Evolutionary conservation across 768 basidiomycete genomes (phyloP).

Genomic region (Pisolithus orientalis): DNA sequence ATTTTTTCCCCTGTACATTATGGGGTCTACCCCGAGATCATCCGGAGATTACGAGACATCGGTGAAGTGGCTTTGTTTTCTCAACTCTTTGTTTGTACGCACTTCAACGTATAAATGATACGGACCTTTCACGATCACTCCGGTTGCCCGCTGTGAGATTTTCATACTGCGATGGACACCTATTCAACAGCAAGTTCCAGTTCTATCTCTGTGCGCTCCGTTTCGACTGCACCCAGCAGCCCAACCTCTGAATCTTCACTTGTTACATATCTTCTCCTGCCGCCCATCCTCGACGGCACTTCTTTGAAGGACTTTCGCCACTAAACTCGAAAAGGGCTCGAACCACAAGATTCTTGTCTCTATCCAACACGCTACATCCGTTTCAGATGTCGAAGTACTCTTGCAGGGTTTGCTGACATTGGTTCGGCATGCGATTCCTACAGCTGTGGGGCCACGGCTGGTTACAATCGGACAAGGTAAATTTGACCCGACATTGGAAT

Average conservation of each 20-base stretch:
- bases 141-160: neutral
- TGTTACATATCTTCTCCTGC: constrained; percentile 18
- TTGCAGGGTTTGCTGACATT: constrained; percentile 5
- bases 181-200: constrained; percentile 6
- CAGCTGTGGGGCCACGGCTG: constrained; percentile 8
- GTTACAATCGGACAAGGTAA: constrained; percentile 18
- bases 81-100: constrained; percentile 4
- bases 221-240: constrained; percentile 10
- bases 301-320: constrained; percentile 12
- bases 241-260: constrained; percentile 19
- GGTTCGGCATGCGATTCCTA: constrained; percentile 10
- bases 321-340: constrained; percentile 22
- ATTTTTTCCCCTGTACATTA: neutral
- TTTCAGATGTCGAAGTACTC: constrained; percentile 4
- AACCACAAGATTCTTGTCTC: constrained; percentile 21
- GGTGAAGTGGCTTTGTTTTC: neutral
- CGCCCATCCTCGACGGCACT: constrained; percentile 5
- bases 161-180: constrained; percentile 14
- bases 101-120: constrained; percentile 19
- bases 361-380: constrained; percentile 10
- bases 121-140: neutral
- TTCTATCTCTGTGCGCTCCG: constrained; percentile 14
- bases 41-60: neutral
- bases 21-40: neutral
- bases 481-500: neutral